Conservation (phyloP, 305 asterid species). For the Fraxinus platypoda region DNA sequence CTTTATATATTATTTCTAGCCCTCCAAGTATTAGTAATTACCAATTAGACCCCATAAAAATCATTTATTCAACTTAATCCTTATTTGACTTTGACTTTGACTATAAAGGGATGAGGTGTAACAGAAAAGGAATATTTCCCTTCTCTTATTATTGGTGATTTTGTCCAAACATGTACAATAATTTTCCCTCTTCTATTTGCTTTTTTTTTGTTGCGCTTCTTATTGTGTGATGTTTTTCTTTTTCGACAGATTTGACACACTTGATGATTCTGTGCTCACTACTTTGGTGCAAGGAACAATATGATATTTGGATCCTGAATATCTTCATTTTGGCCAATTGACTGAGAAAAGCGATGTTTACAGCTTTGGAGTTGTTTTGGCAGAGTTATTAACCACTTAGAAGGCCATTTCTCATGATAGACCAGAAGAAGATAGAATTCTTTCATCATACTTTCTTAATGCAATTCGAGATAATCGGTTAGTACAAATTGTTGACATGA, state of each 20-base stretch:
- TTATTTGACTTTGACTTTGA: too few species aligned
- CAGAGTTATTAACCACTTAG: constrained; percentile 10
- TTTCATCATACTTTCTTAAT: neutral
- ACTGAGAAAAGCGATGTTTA: constrained; percentile 24
- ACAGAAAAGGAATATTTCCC: neutral
- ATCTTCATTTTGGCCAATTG: constrained; percentile 11
- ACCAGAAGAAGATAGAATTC: neutral
- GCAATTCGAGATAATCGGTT: neutral
- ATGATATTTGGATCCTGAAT: constrained; percentile 24
- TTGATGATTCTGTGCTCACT: neutral
- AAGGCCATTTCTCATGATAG: neutral
- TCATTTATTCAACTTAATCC: too few species aligned
- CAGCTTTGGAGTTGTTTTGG: constrained; percentile 21
- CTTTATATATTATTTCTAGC: too few species aligned
- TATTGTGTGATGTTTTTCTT: neutral
- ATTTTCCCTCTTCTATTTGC: neutral
- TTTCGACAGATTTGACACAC: neutral
- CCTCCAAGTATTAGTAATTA: too few species aligned
- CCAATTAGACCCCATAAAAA: too few species aligned
- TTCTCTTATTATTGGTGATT: neutral
- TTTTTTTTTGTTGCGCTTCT: neutral
- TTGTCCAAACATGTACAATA: neutral
- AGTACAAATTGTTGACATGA: neutral
- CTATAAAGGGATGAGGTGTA: too few species aligned
- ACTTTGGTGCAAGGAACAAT: neutral